A percentile compares a stretch with the other conserved stretches of the same genome.
Evolutionary conservation across 495 filamentous ascomycete genomes (phyloP).

Genomic region (Aspergillus conjunctus): DNA sequence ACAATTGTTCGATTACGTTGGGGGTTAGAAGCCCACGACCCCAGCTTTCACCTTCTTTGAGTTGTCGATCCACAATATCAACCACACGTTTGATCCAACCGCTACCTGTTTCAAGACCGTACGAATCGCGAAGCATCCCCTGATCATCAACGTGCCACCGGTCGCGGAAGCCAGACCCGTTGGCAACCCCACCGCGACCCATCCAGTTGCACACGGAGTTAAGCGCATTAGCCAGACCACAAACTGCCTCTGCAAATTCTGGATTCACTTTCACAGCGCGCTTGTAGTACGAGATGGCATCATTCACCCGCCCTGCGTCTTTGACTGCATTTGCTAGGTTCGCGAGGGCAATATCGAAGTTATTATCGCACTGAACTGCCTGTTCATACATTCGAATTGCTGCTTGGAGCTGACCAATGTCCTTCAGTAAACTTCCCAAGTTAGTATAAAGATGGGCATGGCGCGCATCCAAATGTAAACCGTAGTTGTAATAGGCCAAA

Average conservation of each 20-base stretch:
- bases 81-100: conserved; percentile 97
- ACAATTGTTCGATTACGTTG: conserved; percentile 51
- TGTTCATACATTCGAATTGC: conserved; percentile 98
- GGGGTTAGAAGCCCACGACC: conserved; percentile 72
- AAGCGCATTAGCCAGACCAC: conserved; percentile 91
- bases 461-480: conserved; percentile 74
- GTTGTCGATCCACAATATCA: conserved; percentile 88
- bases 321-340: conserved; percentile 99
- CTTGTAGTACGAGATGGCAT: conserved; percentile 90
- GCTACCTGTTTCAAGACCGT: conserved; percentile 56
- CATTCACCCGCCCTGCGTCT: conserved; percentile 87
- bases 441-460: conserved; percentile 99
- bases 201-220: conserved; percentile 97
- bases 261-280: conserved; percentile 89
- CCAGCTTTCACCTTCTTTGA: conserved; percentile 86
- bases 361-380: conserved; percentile 85
- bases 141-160: conserved; percentile 93
- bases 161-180: conserved; percentile 71
- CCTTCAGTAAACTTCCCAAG: conserved; percentile 90
- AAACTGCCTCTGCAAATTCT: conserved; percentile 96
- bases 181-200: conserved; percentile 81
- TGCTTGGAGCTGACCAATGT: conserved; percentile 88
- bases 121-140: conserved; percentile 80
- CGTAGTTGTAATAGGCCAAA: conserved; percentile 93
- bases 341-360: conserved; percentile 95